Percentiles rank a stretch among this genome's conserved stretches.
phyloP scores from a whole-genome alignment of 208 protist genomes.

The Histomonas meleagridis region DNA sequence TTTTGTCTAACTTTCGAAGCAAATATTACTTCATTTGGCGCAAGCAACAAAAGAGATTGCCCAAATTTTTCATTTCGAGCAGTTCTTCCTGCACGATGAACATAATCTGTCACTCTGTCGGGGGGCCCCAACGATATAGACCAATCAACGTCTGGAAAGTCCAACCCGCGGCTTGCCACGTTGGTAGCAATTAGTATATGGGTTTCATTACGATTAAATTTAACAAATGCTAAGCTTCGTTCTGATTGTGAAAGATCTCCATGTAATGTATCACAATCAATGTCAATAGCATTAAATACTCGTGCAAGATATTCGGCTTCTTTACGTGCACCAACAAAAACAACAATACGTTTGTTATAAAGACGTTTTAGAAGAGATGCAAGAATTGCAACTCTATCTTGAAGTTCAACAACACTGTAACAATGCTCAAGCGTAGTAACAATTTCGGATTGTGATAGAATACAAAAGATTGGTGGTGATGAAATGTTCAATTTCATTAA shows the following conservation, averaged over 20 bases:
- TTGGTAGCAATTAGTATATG: conserved; percentile 65
- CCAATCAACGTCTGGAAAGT: conserved; percentile 91
- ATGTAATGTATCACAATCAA: not conserved
- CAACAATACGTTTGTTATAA: not conserved
- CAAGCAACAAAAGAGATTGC: not conserved
- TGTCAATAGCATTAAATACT: not conserved
- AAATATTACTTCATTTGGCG: not conserved
- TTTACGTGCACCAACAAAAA: not conserved
- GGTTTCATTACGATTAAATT: conserved; percentile 59
- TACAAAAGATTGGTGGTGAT: not conserved
- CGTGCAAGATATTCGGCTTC: conserved; percentile 20
- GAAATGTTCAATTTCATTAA: not conserved
- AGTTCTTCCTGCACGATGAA: conserved; percentile 91
- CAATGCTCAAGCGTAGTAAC: conserved; percentile 6
- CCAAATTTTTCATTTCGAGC: conserved; percentile 77
- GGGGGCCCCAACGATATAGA: conserved; percentile 97
- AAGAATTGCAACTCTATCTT: not conserved
- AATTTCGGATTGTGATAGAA: not conserved
- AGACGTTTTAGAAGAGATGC: not conserved
- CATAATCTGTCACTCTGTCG: conserved; percentile 96
- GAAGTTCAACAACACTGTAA: not conserved
- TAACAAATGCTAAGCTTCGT: conserved; percentile 96
- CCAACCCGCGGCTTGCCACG: conserved; percentile 89
- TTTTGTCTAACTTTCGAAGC: not conserved
- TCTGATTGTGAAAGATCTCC: conserved; percentile 69